A percentile compares a stretch with the other conserved stretches of the same genome.
Conservation (phyloP, 2,329 filamentous ascomycete genomes). For the Aspergillus fischeri region DNA sequence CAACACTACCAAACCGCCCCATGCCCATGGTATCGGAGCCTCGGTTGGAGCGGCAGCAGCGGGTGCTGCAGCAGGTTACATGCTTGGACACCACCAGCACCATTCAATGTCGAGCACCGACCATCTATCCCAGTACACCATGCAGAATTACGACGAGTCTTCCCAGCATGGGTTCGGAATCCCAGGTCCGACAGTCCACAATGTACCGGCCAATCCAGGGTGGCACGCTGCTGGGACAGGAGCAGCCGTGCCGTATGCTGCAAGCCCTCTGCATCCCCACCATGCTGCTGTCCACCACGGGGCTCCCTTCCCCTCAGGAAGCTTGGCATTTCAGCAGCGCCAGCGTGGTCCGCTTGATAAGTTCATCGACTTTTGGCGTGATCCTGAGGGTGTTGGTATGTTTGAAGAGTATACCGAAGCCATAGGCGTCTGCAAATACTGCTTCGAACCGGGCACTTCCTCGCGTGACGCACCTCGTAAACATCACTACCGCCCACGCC, state of each 20-base stretch:
- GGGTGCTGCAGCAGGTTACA: constrained; percentile 41
- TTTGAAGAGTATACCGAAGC: constrained; percentile 66
- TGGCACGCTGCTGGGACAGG: constrained; percentile 23
- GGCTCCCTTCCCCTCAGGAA: constrained; percentile 26
- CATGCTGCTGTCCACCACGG: constrained; percentile 28
- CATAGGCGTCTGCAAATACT: constrained; percentile 62
- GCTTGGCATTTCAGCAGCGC: constrained; percentile 48
- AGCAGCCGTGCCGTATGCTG: constrained; percentile 35
- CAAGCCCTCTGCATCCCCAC: constrained; percentile 27
- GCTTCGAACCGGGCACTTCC: constrained; percentile 58
- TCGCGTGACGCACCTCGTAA: constrained; percentile 56
- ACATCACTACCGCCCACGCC: constrained; percentile 50
- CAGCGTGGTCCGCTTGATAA: constrained; percentile 54
- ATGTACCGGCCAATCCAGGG: constrained; percentile 7
- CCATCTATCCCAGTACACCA: constrained; percentile 28
- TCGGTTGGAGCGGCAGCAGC: constrained; percentile 37
- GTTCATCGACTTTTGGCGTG: constrained; percentile 59
- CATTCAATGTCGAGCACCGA: constrained; percentile 27
- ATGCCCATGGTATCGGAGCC: constrained; percentile 29
- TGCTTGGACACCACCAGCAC: constrained; percentile 35
- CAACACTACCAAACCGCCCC: constrained; percentile 21
- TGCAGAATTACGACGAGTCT: constrained; percentile 26
- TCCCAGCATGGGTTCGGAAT: constrained; percentile 14
- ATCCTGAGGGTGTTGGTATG: constrained; percentile 59
- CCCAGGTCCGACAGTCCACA: constrained; percentile 8